Evolutionary conservation across 1,139 yeast species (phyloP).

Genomic region (Eremothecium cymbalariae): DNA sequence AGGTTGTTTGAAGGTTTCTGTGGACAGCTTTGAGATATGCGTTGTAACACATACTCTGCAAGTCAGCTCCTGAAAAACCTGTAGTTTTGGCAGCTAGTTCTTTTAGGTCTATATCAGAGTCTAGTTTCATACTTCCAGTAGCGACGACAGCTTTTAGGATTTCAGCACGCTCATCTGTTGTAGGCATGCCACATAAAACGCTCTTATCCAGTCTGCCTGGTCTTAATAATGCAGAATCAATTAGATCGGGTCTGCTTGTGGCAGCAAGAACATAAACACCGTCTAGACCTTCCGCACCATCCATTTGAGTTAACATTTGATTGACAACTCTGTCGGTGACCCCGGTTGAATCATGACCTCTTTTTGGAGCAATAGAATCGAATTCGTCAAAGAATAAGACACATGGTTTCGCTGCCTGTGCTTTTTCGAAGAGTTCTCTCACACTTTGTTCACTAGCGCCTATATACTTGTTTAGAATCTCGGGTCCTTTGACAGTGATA

Average conservation of each 20-base stretch:
- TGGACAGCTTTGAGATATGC: constrained; percentile 91
- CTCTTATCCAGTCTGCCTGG: constrained; percentile 95
- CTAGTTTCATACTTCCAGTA: constrained; percentile 41
- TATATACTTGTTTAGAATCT: constrained; percentile 86
- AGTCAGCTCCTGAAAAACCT: constrained; percentile 91
- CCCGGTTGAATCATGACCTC: constrained; percentile 98
- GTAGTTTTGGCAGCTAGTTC: constrained; percentile 53
- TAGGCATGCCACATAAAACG: constrained; percentile 83
- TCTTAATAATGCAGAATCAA: constrained; percentile 87
- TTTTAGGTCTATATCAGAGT: constrained; percentile 44
- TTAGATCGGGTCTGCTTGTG: constrained; percentile 88
- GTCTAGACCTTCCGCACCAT: constrained; percentile 96
- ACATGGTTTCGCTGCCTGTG: constrained; percentile 69
- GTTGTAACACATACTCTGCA: constrained; percentile 87
- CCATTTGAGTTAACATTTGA: constrained; percentile 96
- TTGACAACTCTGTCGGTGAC: constrained; percentile 97
- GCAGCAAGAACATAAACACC: constrained; percentile 97
- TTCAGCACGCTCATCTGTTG: constrained; percentile 58
- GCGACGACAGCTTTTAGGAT: constrained; percentile 40
- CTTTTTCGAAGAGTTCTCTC: constrained; percentile 86
- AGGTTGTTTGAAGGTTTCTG: constrained; percentile 47
- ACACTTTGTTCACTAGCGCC: constrained; percentile 97
- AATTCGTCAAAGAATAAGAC: constrained; percentile 91
- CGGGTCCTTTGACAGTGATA: constrained; percentile 93
- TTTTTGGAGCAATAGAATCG: constrained; percentile 94